A percentile compares a stretch with the other conserved stretches of the same genome.
Conservation (phyloP, 1,139 yeast genomes). For the Candida glucosophila region DNA sequence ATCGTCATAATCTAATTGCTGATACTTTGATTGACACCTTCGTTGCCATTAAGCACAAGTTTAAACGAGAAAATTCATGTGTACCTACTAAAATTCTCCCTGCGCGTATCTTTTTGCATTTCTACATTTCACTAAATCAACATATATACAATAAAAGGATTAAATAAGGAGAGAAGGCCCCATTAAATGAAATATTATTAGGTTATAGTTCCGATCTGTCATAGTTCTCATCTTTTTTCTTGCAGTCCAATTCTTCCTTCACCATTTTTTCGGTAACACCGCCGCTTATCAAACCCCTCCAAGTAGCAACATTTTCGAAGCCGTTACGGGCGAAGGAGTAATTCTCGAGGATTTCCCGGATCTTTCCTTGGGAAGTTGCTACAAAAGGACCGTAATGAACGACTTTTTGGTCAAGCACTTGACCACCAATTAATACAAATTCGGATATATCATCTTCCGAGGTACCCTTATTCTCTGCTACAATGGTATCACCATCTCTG, state of each 20-base stretch:
- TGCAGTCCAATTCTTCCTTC: constrained; percentile 29
- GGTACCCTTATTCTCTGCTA: constrained; percentile 39
- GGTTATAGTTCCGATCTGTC: constrained; percentile 5
- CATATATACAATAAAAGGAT: too few species aligned
- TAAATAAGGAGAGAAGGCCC: too few species aligned
- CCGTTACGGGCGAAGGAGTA: constrained; percentile 65
- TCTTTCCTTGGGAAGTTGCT: constrained; percentile 54
- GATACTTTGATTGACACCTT: too few species aligned
- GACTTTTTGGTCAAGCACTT: constrained; percentile 65
- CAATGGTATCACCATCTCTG: constrained; percentile 51
- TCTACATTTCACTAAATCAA: too few species aligned
- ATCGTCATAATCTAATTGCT: constrained; percentile 32
- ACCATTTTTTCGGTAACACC: constrained; percentile 48
- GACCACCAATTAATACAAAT: constrained; percentile 70
- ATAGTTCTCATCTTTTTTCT: constrained; percentile 19
- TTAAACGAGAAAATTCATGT: too few species aligned
- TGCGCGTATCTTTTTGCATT: too few species aligned
- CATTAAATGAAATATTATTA: too few species aligned
- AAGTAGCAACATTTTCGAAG: constrained; percentile 59
- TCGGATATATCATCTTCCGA: constrained; percentile 28
- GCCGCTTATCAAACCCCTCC: constrained; percentile 59
- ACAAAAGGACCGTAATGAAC: constrained; percentile 92
- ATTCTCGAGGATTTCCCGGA: constrained; percentile 61
- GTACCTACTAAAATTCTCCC: too few species aligned
- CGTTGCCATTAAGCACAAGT: too few species aligned